Base-by-base conservation (phyloP, 202 grass and related monocot species). In the Sporobolus alterniflorus region DNA sequence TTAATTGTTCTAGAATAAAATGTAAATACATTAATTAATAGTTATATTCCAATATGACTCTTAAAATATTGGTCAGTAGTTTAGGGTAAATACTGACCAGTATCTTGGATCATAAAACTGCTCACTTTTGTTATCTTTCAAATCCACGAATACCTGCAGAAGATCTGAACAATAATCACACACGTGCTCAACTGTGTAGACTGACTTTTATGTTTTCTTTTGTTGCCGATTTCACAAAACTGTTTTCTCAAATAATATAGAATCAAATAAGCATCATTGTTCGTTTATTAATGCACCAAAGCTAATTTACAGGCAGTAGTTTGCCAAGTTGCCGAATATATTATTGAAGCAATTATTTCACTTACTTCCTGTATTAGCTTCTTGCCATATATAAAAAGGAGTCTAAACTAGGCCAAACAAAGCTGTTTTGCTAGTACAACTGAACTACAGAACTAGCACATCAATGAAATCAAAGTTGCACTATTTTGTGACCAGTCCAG, bases 81-180 rank as follows among this genome's bases (percentile, higher is more conserved):
- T n/a, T n/a, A n/a, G n/a, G n/a, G n/a, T n/a, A n/a, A n/a, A n/a
- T n/a, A n/a, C n/a, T n/a, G n/a, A n/a, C n/a, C n/a, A n/a, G n/a
- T n/a, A n/a, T n/a, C n/a, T n/a, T n/a, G n/a, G n/a, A n/a, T n/a
- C n/a, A n/a, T n/a, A n/a, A n/a, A n/a, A n/a, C n/a, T n/a, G n/a
- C n/a, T n/a, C n/a, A n/a, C n/a, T n/a, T n/a, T 62, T 84, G 64
- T 41, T 30, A 8, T 50, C 40, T 77, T 76, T 77, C 59, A n/a
- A 59, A 63, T 49, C n/a, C 31, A 63, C 15, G 10, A 60, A 11
- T 64, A 61, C 51, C 3, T 69, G 28, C 39, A 21, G 11, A 70
- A 21, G 20, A 31, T 33, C 34, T 49, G 49, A 69, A 24, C 50
- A 39, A 39, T 39, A 80, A 28, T 44, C 8, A 75, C 18, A 30